Evolutionary conservation across 139 green algal species (phyloP).

Genomic region (Chloropicon primus): DNA sequence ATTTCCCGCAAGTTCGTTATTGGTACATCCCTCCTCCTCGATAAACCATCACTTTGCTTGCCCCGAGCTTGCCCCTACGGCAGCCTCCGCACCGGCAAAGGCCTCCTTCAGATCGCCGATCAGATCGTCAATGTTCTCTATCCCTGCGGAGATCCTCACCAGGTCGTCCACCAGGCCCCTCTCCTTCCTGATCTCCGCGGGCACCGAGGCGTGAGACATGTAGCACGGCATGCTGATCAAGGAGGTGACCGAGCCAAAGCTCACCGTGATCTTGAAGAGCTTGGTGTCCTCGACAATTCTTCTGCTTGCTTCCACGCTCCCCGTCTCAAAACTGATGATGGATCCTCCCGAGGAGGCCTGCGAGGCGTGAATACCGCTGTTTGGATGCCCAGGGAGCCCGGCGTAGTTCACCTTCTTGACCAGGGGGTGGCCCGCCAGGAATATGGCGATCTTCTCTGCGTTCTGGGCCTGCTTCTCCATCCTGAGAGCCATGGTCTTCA

Average conservation of each 20-base stretch:
- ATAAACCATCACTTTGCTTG: not conserved
- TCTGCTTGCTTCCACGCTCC: constrained; percentile 28
- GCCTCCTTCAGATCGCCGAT: constrained; percentile 33
- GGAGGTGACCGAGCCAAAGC: constrained; percentile 76
- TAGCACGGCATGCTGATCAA: constrained; percentile 92
- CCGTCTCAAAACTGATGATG: constrained; percentile 65
- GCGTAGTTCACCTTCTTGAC: constrained; percentile 83
- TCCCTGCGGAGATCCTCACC: constrained; percentile 79
- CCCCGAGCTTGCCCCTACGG: not conserved
- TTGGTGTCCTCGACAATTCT: constrained; percentile 63
- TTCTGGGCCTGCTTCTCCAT: constrained; percentile 62
- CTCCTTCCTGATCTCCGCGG: constrained; percentile 65
- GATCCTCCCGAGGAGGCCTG: constrained; percentile 45
- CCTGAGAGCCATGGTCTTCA: constrained; percentile 94
- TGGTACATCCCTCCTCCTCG: too few species aligned
- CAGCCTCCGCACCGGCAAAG: constrained; percentile 11
- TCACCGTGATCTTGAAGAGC: constrained; percentile 92
- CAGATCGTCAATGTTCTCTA: constrained; percentile 76
- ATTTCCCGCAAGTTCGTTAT: constrained; percentile 5
- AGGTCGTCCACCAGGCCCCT: constrained; percentile 89
- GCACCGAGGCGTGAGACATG: constrained; percentile 89
- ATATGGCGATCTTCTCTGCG: constrained; percentile 47
- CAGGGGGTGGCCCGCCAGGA: constrained; percentile 64
- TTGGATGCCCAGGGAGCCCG: constrained; percentile 26
- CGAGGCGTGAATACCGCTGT: constrained; percentile 24